Percentiles rank a stretch among this genome's conserved stretches.
Conservation (phyloP, 1,284 basidiomycete genomes). For the Pseudozyma flocculosa region DNA sequence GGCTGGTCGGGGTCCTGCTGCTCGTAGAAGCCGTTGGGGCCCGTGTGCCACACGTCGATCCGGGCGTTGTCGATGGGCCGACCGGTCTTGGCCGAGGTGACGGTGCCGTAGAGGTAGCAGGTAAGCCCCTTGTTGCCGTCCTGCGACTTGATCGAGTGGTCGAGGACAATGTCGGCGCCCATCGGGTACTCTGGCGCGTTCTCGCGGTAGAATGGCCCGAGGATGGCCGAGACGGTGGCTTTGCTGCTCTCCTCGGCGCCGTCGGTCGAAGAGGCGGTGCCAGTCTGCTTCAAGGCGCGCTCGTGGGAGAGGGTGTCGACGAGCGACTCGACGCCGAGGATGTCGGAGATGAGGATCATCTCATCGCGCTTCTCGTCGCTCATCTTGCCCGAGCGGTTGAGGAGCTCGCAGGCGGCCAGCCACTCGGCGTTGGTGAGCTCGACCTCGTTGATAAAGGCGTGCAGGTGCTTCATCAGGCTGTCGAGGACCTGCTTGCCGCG, state of each 20-base stretch:
- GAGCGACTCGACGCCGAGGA: slow-evolving; percentile 59
- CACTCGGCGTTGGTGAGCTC: slow-evolving; percentile 59
- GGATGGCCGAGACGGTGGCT: slow-evolving; percentile 49
- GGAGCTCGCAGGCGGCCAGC: slow-evolving; percentile 57
- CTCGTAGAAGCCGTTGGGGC: slow-evolving; percentile 59
- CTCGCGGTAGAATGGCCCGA: slow-evolving; percentile 57
- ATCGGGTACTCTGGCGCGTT: slow-evolving; percentile 55
- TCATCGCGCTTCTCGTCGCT: slow-evolving; percentile 59
- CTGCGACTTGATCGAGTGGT: slow-evolving; percentile 46
- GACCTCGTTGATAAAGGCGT: slow-evolving; percentile 56
- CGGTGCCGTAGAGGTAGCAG: slow-evolving; percentile 51
- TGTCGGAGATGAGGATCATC: slow-evolving; percentile 59
- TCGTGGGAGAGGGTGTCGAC: slow-evolving; percentile 47
- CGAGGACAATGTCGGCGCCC: slow-evolving; percentile 42
- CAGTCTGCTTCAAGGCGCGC: not conserved
- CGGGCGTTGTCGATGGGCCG: slow-evolving; percentile 55
- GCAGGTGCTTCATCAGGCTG: slow-evolving; percentile 57
- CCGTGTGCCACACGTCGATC: slow-evolving; percentile 59
- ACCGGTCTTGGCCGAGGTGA: slow-evolving; percentile 52
- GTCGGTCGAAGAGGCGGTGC: slow-evolving; percentile 21
- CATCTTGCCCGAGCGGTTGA: slow-evolving; percentile 58
- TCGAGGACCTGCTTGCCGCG: slow-evolving; percentile 57
- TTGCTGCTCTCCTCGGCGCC: slow-evolving; percentile 4
- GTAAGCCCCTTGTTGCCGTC: slow-evolving; percentile 50
- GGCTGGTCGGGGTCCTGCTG: slow-evolving; percentile 58